phyloP scores from a whole-genome alignment of 228 moss, liverwort and hornwort species.

The Sphagnum fallax region DNA sequence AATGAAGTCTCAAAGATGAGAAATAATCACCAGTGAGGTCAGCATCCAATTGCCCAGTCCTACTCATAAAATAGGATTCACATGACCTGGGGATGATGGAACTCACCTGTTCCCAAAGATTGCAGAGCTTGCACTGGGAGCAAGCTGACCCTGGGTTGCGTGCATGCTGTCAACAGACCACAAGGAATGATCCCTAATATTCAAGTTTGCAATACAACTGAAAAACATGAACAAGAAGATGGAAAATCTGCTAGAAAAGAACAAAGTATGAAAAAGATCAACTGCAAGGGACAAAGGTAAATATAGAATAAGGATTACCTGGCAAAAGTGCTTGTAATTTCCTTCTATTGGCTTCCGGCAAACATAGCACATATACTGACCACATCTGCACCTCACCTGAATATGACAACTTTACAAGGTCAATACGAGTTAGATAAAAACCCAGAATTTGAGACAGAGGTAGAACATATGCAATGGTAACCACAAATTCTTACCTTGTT shows the following conservation, averaged over 20 bases:
- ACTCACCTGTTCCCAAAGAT: constrained; percentile 59
- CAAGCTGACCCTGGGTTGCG: constrained; percentile 30
- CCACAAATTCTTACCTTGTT: constrained; percentile 51
- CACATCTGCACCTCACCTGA: constrained; percentile 81
- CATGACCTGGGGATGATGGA: too few relatives aligned
- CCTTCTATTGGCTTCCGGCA: constrained; percentile 54
- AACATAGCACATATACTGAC: constrained; percentile 72
- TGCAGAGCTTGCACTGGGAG: constrained; percentile 42
- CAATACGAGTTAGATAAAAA: not conserved
- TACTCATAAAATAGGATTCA: too few relatives aligned
- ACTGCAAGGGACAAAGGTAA: not conserved
- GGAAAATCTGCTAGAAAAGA: not conserved
- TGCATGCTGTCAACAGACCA: constrained; percentile 37
- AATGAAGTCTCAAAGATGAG: not conserved
- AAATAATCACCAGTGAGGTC: not conserved
- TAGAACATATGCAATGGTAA: not conserved
- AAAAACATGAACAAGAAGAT: not conserved
- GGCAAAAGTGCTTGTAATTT: constrained; percentile 73
- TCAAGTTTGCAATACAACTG: not conserved
- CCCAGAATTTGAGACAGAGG: not conserved
- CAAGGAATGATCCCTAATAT: not conserved
- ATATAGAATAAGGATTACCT: constrained; percentile 14
- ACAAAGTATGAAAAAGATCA: not conserved
- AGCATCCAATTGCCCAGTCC: too few relatives aligned
- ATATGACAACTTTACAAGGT: constrained; percentile 1